A percentile compares a stretch with the other conserved stretches of the same genome.
Conservation (phyloP, 129 eudicot genomes). For the Silybum marianum region DNA sequence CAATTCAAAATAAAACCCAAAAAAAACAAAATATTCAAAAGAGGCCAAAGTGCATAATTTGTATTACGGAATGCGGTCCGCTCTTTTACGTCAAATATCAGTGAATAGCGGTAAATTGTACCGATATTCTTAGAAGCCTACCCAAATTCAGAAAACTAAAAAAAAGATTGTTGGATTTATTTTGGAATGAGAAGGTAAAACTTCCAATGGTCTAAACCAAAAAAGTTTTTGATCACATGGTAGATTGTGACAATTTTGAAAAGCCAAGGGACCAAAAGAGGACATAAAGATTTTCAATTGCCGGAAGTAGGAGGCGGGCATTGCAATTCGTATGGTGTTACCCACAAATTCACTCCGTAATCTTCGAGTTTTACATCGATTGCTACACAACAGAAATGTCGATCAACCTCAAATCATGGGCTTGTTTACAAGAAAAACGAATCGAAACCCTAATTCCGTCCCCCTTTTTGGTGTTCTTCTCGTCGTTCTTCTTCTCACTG, state of each 20-base stretch:
- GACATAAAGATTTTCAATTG: not conserved
- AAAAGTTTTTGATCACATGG: not conserved
- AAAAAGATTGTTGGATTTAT: not conserved
- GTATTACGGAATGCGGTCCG: no score
- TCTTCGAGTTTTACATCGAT: slow-evolving; percentile 32
- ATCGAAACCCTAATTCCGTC: slow-evolving; percentile 31
- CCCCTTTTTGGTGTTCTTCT: slow-evolving; percentile 43
- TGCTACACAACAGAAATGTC: slow-evolving; percentile 20
- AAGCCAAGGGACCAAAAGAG: not conserved
- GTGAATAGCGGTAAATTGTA: no score
- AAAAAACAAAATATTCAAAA: no score
- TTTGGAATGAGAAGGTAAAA: not conserved
- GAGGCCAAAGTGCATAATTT: no score
- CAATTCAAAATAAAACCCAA: no score
- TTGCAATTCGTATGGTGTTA: slow-evolving; percentile 32
- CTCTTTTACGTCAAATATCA: no score
- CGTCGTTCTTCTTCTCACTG: slow-evolving; percentile 38
- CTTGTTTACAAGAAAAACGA: slow-evolving; percentile 22
- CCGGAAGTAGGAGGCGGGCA: not conserved
- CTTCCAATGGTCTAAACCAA: not conserved
- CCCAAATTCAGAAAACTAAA: no score
- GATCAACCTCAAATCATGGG: slow-evolving; percentile 35
- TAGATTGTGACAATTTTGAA: not conserved
- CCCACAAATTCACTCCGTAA: slow-evolving; percentile 14
- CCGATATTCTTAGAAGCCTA: no score